Percentiles rank a stretch among this genome's conserved stretches.
These are phyloP conservation scores for Tillandsia fasciculata DNA, from an alignment of 176 grass and related monocot genomes.

Conservation along the genomic window DNA sequence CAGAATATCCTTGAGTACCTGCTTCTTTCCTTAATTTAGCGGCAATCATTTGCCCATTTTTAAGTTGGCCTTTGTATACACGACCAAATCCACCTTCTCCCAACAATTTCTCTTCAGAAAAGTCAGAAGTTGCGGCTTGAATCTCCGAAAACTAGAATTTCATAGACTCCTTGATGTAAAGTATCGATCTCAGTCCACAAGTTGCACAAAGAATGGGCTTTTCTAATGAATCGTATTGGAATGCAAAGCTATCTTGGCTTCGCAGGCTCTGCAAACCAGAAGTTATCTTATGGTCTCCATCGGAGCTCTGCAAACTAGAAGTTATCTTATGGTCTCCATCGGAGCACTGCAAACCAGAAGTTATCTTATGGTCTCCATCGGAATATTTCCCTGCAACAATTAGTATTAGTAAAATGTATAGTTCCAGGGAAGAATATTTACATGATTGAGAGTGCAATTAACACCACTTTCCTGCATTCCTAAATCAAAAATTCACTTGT, in stretches of 20 bases:
- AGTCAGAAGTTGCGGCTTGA: conserved; percentile 50
- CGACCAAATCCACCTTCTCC: conserved; percentile 62
- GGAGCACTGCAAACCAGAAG: not conserved
- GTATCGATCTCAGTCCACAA: conserved; percentile 49
- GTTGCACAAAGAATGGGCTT: conserved; percentile 45
- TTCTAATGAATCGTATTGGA: conserved; percentile 32
- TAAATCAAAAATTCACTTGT: no score
- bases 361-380: conserved; percentile 1
- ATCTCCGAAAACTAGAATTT: conserved; percentile 58
- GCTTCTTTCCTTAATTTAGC: conserved; percentile 59
- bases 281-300: conserved; percentile 2
- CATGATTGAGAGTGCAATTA: no score
- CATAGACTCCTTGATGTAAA: conserved; percentile 72
- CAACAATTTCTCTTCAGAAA: conserved; percentile 46
- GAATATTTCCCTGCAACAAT: conserved; percentile 10
- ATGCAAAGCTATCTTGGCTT: conserved; percentile 17
- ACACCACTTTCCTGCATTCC: no score
- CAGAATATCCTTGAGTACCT: conserved; percentile 55
- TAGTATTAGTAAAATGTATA: not conserved
- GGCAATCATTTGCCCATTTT: conserved; percentile 62
- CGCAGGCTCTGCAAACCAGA: not conserved
- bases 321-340: not conserved
- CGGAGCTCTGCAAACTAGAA: not conserved
- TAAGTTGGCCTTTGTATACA: conserved; percentile 66
- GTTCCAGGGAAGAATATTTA: no score